Evolutionary conservation across 2,329 filamentous ascomycete species (phyloP).

Genomic region (Pestalotiopsis sp.): DNA sequence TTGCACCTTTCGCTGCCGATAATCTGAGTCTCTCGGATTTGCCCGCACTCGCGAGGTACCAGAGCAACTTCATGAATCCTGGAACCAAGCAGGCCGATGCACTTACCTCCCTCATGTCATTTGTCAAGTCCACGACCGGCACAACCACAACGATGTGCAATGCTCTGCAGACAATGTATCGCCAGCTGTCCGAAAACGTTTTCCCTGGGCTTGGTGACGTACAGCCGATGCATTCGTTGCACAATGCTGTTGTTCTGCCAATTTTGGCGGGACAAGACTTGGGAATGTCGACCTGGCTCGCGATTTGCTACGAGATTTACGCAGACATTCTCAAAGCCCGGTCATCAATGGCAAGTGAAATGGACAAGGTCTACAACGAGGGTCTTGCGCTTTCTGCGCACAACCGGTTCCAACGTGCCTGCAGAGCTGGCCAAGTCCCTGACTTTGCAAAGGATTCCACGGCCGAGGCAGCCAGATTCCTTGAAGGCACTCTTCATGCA

Average conservation of each 20-base stretch:
- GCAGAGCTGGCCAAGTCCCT: conserved; percentile 55
- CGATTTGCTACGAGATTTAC: conserved; percentile 53
- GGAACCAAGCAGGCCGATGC: background rate
- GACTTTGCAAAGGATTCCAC: conserved; percentile 65
- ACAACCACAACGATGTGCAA: conserved; percentile 34
- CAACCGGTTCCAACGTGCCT: conserved; percentile 63
- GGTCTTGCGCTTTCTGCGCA: conserved; percentile 44
- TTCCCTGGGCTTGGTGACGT: conserved; percentile 36
- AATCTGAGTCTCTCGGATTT: conserved; percentile 51
- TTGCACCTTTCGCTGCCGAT: conserved; percentile 43
- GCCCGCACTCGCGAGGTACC: conserved; percentile 35
- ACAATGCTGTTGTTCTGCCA: conserved; percentile 56
- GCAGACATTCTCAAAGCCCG: conserved; percentile 46
- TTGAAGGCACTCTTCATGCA: conserved; percentile 43
- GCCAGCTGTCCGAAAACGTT: conserved; percentile 29
- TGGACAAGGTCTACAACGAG: conserved; percentile 20
- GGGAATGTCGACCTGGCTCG: conserved; percentile 50
- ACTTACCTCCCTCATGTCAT: conserved; percentile 21
- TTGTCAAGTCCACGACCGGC: conserved; percentile 26
- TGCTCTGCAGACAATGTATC: conserved; percentile 39
- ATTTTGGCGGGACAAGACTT: conserved; percentile 40
- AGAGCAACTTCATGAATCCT: conserved; percentile 16
- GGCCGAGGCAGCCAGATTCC: conserved; percentile 53
- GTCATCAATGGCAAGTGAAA: conserved; percentile 32
- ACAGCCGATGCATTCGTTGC: conserved; percentile 61